Conservation (phyloP, 2,329 filamentous ascomycete genomes). For the Fusarium phyllophilum region DNA sequence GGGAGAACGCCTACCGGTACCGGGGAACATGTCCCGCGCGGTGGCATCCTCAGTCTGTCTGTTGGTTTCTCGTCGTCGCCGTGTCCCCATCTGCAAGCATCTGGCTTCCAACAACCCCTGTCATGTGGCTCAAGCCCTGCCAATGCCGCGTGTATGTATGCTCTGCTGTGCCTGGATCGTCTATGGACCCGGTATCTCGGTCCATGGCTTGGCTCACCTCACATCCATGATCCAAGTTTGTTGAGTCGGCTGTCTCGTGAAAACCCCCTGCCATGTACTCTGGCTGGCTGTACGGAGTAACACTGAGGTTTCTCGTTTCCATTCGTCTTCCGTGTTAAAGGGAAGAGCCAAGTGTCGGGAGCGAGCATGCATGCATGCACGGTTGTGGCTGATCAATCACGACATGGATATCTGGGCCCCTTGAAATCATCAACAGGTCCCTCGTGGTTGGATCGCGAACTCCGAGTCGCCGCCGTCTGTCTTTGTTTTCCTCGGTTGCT, state of each 20-base stretch:
- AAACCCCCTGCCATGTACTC: not conserved
- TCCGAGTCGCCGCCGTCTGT: slow-evolving; percentile 27
- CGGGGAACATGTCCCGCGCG: slow-evolving; percentile 30
- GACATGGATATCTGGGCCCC: slow-evolving; percentile 21
- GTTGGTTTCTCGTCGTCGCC: slow-evolving; percentile 15
- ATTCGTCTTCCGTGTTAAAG: slow-evolving; percentile 9
- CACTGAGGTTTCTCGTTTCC: not conserved
- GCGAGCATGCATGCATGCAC: slow-evolving; percentile 7
- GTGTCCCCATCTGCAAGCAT: slow-evolving; percentile 28
- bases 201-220: slow-evolving; percentile 24
- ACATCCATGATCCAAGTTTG: slow-evolving; percentile 25
- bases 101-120: slow-evolving; percentile 11
- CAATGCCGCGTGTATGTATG: slow-evolving; percentile 31
- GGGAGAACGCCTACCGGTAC: slow-evolving; percentile 21
- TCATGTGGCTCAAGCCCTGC: slow-evolving; percentile 10
- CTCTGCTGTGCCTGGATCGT: slow-evolving; percentile 32
- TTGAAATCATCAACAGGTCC: slow-evolving; percentile 13
- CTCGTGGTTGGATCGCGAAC: slow-evolving; percentile 29
- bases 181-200: slow-evolving; percentile 27
- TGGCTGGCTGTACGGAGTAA: not conserved
- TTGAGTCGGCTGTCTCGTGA: slow-evolving; percentile 3
- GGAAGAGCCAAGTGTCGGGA: slow-evolving; percentile 23
- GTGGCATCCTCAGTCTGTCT: slow-evolving; percentile 10
- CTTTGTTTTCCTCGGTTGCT: slow-evolving; percentile 20
- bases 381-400: slow-evolving; percentile 10